A percentile compares a stretch with the other conserved stretches of the same genome.
phyloP scores from a whole-genome alignment of 495 filamentous ascomycete species.

The Penicillium flavigenum region DNA sequence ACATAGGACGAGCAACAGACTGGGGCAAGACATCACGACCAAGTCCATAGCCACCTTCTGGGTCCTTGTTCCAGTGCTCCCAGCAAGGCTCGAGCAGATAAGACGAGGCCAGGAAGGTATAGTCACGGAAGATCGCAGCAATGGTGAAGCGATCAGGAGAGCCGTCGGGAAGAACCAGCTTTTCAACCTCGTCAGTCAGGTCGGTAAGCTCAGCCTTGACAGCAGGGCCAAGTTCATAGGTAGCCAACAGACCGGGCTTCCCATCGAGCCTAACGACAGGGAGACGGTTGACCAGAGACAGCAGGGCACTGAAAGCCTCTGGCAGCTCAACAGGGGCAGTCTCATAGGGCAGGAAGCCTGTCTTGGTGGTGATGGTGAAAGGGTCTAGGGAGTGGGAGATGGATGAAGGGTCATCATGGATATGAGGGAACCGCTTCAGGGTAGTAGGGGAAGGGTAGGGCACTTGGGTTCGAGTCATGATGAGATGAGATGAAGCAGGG shows the following conservation, averaged over 20 bases:
- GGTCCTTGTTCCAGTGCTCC: constrained; percentile 59
- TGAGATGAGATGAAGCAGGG: constrained; percentile 9
- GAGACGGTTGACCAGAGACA: constrained; percentile 68
- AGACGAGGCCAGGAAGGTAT: constrained; percentile 82
- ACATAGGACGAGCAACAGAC: constrained; percentile 70
- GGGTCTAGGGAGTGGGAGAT: constrained; percentile 59
- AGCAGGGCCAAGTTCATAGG: constrained; percentile 65
- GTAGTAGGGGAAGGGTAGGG: constrained; percentile 36
- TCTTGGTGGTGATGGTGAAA: constrained; percentile 83
- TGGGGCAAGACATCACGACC: constrained; percentile 68
- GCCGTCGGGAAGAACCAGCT: constrained; percentile 51
- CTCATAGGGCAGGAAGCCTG: constrained; percentile 64
- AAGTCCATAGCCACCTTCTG: constrained; percentile 69
- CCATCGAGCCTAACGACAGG: constrained; percentile 70
- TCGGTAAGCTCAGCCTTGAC: constrained; percentile 69
- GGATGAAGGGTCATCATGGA: constrained; percentile 55
- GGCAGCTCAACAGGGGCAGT: constrained; percentile 50
- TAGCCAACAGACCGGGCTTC: constrained; percentile 72
- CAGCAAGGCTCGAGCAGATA: constrained; percentile 96
- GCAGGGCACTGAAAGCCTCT: constrained; percentile 64
- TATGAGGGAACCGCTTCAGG: constrained; percentile 55
- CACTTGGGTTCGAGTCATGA: constrained; percentile 35
- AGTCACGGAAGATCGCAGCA: constrained; percentile 85
- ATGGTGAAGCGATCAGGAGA: constrained; percentile 66
- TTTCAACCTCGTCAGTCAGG: constrained; percentile 66